A percentile compares a stretch with the other conserved stretches of the same genome.
phyloP scores from a whole-genome alignment of 2,329 filamentous ascomycete species.

The Scorias spongiosa region DNA sequence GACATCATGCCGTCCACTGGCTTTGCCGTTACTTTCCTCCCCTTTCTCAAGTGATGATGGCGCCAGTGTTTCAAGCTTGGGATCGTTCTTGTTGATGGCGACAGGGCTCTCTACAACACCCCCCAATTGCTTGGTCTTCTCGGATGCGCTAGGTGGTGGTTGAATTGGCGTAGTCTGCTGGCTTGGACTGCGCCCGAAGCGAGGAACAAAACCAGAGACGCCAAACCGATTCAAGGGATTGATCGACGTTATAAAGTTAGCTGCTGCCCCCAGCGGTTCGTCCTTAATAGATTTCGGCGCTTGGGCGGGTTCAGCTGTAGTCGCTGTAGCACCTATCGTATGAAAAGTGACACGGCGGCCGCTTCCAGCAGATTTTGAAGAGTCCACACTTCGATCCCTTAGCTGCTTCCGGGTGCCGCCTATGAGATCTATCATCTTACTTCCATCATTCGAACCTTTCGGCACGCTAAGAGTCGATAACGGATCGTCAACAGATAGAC shows the following conservation, averaged over 20 bases:
- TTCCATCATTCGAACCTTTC: conserved; percentile 33
- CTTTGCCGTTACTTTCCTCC: neutral
- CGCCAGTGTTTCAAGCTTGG: conserved; percentile 1
- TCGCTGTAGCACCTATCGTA: conserved; percentile 1
- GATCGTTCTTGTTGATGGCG: conserved; percentile 7
- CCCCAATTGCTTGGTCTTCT: conserved; percentile 16
- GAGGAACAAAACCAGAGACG: conserved; percentile 16
- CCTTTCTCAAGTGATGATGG: neutral
- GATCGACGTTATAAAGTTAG: conserved; percentile 18
- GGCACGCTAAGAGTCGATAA: conserved; percentile 6
- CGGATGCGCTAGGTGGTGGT: conserved; percentile 38
- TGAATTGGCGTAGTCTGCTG: conserved; percentile 12
- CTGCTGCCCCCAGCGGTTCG: conserved; percentile 10
- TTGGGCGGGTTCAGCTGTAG: neutral
- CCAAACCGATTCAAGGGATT: conserved; percentile 23
- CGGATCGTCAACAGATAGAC: conserved; percentile 13
- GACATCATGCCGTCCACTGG: conserved; percentile 4
- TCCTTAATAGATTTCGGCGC: conserved; percentile 1
- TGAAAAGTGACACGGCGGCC: conserved; percentile 42
- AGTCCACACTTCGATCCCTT: conserved; percentile 67
- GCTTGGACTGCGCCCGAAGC: conserved; percentile 18
- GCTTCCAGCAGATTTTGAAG: conserved; percentile 47
- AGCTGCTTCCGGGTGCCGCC: conserved; percentile 42
- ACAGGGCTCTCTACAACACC: conserved; percentile 13
- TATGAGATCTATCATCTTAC: conserved; percentile 56